Evolutionary conservation across 1,284 basidiomycete genomes (phyloP).

Genomic region (Ceratobasidium sp.): DNA sequence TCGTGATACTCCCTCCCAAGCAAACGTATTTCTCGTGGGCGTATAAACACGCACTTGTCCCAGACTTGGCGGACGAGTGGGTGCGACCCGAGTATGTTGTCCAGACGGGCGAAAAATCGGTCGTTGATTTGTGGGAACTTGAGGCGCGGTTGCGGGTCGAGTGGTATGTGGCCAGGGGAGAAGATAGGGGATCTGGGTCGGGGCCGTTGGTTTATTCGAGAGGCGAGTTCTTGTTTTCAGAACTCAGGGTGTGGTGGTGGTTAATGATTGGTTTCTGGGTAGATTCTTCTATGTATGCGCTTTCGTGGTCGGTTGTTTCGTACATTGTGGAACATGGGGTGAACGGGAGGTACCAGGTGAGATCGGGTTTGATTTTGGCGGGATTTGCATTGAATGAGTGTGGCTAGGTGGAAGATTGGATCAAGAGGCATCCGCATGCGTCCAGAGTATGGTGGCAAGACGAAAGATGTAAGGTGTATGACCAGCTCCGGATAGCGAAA

Average conservation of each 20-base stretch:
- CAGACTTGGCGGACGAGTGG: slow-evolving; percentile 66
- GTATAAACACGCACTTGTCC: slow-evolving; percentile 90
- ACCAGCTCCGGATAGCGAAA: too few species aligned
- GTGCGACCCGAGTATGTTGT: slow-evolving; percentile 88
- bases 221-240: slow-evolving; percentile 55
- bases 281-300: slow-evolving; percentile 94
- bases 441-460: too few species aligned
- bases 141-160: slow-evolving; percentile 29
- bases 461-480: too few species aligned
- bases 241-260: slow-evolving; percentile 66
- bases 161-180: slow-evolving; percentile 16
- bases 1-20: slow-evolving; percentile 83
- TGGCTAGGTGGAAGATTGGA: too few species aligned
- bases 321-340: slow-evolving; percentile 86
- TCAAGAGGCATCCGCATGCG: too few species aligned
- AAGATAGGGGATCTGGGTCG: not conserved
- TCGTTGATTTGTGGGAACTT: slow-evolving; percentile 76
- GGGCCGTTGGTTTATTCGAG: slow-evolving; percentile 93
- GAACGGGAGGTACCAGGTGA: slow-evolving; percentile 76
- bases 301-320: slow-evolving; percentile 89
- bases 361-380: slow-evolving; percentile 91
- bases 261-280: slow-evolving; percentile 95
- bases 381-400: too few species aligned
- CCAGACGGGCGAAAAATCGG: slow-evolving; percentile 94
- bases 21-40: slow-evolving; percentile 96